Evolutionary conservation across 306 rosid species (phyloP).

Genomic region (Arachis stenosperma): DNA sequence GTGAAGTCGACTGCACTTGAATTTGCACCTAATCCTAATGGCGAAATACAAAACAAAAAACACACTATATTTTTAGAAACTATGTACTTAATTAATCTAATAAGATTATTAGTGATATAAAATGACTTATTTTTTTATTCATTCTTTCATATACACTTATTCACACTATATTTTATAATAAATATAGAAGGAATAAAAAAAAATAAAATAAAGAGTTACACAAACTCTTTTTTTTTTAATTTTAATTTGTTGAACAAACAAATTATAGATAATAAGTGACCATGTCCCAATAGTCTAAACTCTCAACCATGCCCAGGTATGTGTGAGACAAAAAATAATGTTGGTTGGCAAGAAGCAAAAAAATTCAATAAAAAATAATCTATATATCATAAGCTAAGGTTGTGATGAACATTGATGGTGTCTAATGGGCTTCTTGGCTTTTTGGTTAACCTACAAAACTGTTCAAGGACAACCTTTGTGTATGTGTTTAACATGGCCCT

Average conservation of each 20-base stretch:
- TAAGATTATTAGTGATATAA: too few species aligned
- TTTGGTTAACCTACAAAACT: slow-evolving; percentile 32
- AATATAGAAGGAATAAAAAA: too few species aligned
- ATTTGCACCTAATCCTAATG: neutral
- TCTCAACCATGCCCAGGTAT: slow-evolving; percentile 11
- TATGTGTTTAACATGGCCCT: slow-evolving; percentile 28
- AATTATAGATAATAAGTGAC: neutral
- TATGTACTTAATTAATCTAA: slow-evolving; percentile 3
- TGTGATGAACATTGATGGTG: slow-evolving; percentile 37
- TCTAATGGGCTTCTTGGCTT: slow-evolving; percentile 47
- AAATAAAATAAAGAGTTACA: too few species aligned
- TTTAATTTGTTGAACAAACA: too few species aligned
- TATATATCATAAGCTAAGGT: neutral
- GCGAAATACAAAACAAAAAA: slow-evolving; percentile 34
- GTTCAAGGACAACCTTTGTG: slow-evolving; percentile 37
- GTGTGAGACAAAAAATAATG: slow-evolving; percentile 29
- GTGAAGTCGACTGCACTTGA: too few species aligned
- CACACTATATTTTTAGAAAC: slow-evolving; percentile 20
- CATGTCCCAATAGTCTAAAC: slow-evolving; percentile 26
- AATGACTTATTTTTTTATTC: too few species aligned
- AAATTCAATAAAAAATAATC: neutral
- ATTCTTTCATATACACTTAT: too few species aligned
- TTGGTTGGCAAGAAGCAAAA: slow-evolving; percentile 44
- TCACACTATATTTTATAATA: too few species aligned
- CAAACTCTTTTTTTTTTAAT: too few species aligned